phyloP scores from a whole-genome alignment of 768 basidiomycete genomes.

The Russula emetica region DNA sequence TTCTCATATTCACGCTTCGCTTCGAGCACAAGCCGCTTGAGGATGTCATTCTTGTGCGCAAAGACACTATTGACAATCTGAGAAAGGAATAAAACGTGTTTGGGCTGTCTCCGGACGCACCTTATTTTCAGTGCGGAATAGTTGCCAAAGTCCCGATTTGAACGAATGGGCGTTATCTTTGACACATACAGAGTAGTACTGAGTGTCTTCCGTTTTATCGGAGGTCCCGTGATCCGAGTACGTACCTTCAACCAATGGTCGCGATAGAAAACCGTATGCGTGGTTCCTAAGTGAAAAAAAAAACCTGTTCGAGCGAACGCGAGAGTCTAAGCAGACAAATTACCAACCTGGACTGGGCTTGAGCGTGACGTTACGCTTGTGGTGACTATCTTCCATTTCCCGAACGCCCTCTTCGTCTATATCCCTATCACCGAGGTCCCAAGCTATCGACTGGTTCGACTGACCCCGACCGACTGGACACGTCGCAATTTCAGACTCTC shows the following conservation, averaged over 20 bases:
- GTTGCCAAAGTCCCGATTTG: slow-evolving; percentile 68
- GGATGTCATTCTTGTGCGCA: slow-evolving; percentile 83
- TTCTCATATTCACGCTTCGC: slow-evolving; percentile 88
- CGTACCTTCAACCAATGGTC: slow-evolving; percentile 83
- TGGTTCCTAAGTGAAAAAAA: slow-evolving; percentile 52
- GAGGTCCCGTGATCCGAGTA: slow-evolving; percentile 19
- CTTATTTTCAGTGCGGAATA: slow-evolving; percentile 76
- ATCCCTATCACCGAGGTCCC: slow-evolving; percentile 67
- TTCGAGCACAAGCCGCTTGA: slow-evolving; percentile 84
- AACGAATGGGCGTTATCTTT: slow-evolving; percentile 76
- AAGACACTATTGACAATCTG: slow-evolving; percentile 54
- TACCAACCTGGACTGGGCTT: slow-evolving; percentile 72
- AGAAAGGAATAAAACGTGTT: slow-evolving; percentile 21
- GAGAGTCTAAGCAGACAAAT: slow-evolving; percentile 7
- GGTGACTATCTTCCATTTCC: slow-evolving; percentile 60
- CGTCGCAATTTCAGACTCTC: slow-evolving; percentile 87
- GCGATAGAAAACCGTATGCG: slow-evolving; percentile 87
- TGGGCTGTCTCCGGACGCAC: slow-evolving; percentile 37
- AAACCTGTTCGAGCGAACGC: slow-evolving; percentile 7
- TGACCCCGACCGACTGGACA: slow-evolving; percentile 61
- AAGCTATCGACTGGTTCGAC: slow-evolving; percentile 60
- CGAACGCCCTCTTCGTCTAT: slow-evolving; percentile 56
- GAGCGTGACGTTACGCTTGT: slow-evolving; percentile 75
- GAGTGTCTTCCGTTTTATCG: slow-evolving; percentile 24
- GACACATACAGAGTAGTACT: slow-evolving; percentile 1